Percentiles rank a stretch among this genome's conserved stretches.
Conservation (phyloP, 2,329 filamentous ascomycete species). For the Dactylonectria estremocensis region DNA sequence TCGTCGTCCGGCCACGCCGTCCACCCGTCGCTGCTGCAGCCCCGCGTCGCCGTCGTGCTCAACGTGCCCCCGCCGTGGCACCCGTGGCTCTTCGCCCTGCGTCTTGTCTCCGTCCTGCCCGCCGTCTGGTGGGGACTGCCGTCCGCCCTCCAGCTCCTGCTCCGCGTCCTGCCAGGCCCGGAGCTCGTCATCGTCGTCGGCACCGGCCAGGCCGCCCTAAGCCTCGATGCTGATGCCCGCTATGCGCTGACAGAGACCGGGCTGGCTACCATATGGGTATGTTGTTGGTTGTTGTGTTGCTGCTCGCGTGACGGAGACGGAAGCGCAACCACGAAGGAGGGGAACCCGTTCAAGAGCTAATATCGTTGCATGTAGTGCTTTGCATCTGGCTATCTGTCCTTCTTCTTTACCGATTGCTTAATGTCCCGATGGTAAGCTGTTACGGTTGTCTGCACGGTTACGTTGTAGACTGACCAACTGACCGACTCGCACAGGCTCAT, state of each 20-base stretch:
- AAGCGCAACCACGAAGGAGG: neutral
- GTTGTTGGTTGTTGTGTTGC: conserved; percentile 45
- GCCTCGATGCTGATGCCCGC: conserved; percentile 44
- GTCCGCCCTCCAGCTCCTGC: conserved; percentile 77
- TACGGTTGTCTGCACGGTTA: neutral
- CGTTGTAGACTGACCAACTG: conserved; percentile 1
- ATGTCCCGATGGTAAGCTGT: conserved; percentile 82
- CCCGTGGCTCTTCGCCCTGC: conserved; percentile 79
- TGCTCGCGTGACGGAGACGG: neutral
- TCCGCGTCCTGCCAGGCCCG: conserved; percentile 68
- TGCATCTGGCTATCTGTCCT: conserved; percentile 83
- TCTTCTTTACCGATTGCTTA: conserved; percentile 87
- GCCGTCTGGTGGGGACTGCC: conserved; percentile 81
- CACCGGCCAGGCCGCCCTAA: conserved; percentile 33
- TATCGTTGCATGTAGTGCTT: conserved; percentile 69
- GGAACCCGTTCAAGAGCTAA: conserved; percentile 21
- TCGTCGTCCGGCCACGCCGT: conserved; percentile 31
- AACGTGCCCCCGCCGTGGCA: conserved; percentile 83
- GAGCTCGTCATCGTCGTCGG: conserved; percentile 50
- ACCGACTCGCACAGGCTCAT: conserved; percentile 74
- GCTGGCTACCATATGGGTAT: conserved; percentile 82
- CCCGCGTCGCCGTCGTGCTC: conserved; percentile 83
- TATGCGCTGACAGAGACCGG: conserved; percentile 76
- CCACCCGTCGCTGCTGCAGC: conserved; percentile 72
- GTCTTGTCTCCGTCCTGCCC: conserved; percentile 80